phyloP scores from a whole-genome alignment of 2,329 filamentous ascomycete genomes.

The Phoma sp. region DNA sequence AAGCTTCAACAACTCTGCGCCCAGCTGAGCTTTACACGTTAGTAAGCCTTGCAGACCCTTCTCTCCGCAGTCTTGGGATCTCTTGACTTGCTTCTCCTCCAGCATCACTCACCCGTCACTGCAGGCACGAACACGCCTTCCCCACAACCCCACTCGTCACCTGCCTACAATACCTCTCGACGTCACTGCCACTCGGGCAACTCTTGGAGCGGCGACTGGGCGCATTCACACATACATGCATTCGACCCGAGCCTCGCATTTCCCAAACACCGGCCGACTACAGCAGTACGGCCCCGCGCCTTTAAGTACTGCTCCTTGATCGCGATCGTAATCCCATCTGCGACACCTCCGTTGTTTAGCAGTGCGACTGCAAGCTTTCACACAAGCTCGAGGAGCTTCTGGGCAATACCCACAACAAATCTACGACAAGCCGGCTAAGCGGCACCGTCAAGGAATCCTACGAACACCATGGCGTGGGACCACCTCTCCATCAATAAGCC shows the following conservation, averaged over 20 bases:
- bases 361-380: constrained; percentile 15
- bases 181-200: constrained; percentile 31
- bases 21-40: constrained; percentile 21
- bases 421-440: constrained; percentile 18
- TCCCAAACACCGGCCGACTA: constrained; percentile 30
- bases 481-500: constrained; percentile 88
- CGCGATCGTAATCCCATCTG: not conserved
- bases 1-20: constrained; percentile 28
- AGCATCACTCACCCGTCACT: constrained; percentile 20
- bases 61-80: constrained; percentile 19
- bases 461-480: constrained; percentile 72
- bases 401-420: constrained; percentile 13
- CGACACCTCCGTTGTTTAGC: not conserved
- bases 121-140: constrained; percentile 9
- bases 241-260: constrained; percentile 32
- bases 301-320: constrained; percentile 10
- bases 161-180: constrained; percentile 13
- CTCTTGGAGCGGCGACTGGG: constrained; percentile 58
- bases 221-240: constrained; percentile 58
- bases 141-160: constrained; percentile 15
- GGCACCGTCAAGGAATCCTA: constrained; percentile 10
- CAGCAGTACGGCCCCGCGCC: constrained; percentile 23
- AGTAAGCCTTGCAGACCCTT: constrained; percentile 21
- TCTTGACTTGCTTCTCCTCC: constrained; percentile 10
- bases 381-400: constrained; percentile 19